Evolutionary conservation across 805 yeast genomes (phyloP), one percentile per base, ranked within the genome.

Genomic region (Pichia rugopelliculosa): DNA sequence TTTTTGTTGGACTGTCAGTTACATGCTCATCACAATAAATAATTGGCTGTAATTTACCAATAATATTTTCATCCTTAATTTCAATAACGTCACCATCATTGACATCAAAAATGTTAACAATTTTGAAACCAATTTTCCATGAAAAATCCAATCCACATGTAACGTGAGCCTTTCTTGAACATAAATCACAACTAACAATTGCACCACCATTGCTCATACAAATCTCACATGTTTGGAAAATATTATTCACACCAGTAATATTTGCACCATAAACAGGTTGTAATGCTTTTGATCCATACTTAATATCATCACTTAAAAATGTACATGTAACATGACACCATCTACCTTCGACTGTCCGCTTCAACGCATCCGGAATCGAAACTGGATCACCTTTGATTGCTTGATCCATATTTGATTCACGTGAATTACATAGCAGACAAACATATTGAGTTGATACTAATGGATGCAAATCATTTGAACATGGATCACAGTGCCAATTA

Each of bases 321-420:
- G 90, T 82, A 65, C 97, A 89, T 3, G 77, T 51, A 3, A 83
- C 66, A 67, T 89, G 96, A 30, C 81, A 79, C 96, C 96, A 89
- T 48, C 73, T 70, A 1, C 86, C 86, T 47, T 72, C 76, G 4
- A 59, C 54, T 0, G 93, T 79, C n/a, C 87, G 72, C 57, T 85
- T 84, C 55, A 87, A 61, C 26, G 80, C 86, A 55, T 84, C 90
- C 0, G 86, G 81, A 26, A 64, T 64, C 1, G 73, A 72, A 37
- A 54, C 44, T 3, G 64, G 60, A 8, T 64, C 61, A 1, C 80
- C 78, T 20, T 63, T 57, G 20, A 72, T 67, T 3, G 75, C 68
- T 13, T 70, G 60, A 51, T 72, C 80, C 51, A 70, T 67, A 53
- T 76, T 75, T 18, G 67, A 57, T 41, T 78, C 84, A 39, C 75